phyloP scores from a whole-genome alignment of 805 yeast genomes.

The Cyberlindnera amylophila region DNA sequence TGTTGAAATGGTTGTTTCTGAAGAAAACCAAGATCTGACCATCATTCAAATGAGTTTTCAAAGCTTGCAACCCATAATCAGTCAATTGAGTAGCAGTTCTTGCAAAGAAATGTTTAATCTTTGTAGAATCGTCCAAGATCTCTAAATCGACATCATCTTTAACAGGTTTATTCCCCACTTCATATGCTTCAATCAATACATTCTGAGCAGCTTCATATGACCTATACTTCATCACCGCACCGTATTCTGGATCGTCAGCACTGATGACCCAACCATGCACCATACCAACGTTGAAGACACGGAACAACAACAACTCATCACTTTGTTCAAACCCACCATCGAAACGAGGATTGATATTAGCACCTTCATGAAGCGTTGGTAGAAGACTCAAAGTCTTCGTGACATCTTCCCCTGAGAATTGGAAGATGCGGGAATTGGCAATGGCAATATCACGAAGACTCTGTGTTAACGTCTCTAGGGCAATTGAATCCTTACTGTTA shows the following conservation, averaged over 20 bases:
- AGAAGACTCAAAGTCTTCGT: constrained; percentile 44
- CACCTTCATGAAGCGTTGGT: constrained; percentile 66
- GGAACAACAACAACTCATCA: constrained; percentile 53
- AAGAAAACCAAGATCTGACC: constrained; percentile 69
- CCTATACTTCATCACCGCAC: constrained; percentile 35
- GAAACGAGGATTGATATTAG: constrained; percentile 68
- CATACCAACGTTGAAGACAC: constrained; percentile 53
- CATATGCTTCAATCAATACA: constrained; percentile 45
- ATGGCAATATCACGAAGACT: constrained; percentile 46
- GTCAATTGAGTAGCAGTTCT: constrained; percentile 76
- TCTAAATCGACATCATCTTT: constrained; percentile 26
- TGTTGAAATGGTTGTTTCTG: constrained; percentile 85
- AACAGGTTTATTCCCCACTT: constrained; percentile 27
- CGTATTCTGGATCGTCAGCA: constrained; percentile 34
- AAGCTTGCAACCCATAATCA: constrained; percentile 49
- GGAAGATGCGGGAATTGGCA: constrained; percentile 27
- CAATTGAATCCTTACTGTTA: constrained; percentile 28
- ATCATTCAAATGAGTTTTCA: constrained; percentile 42
- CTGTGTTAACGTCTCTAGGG: constrained; percentile 41
- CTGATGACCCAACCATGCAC: constrained; percentile 85
- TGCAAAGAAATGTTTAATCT: constrained; percentile 47
- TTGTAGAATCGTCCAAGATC: constrained; percentile 32
- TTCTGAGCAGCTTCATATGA: constrained; percentile 62
- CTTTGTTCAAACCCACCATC: constrained; percentile 55
- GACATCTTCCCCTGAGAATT: constrained; percentile 30